phyloP scores from a whole-genome alignment of 306 rosid genomes.

The Vigna radiata region DNA sequence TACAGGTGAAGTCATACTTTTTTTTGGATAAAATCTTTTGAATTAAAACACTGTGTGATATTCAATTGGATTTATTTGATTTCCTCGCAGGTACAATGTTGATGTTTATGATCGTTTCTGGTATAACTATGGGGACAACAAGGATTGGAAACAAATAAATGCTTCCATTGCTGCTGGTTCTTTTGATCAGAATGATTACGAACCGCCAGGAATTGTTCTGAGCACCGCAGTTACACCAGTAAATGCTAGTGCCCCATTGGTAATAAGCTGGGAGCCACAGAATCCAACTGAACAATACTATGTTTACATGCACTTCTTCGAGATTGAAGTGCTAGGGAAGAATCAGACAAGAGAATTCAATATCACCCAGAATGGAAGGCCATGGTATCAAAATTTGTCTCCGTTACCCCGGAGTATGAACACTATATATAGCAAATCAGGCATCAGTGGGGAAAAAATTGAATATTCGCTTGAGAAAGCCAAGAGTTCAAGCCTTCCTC shows the following conservation, averaged over 20 bases:
- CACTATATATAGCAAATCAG: neutral
- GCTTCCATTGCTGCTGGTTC: constrained; percentile 2
- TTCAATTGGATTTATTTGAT: neutral
- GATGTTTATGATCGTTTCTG: constrained; percentile 55
- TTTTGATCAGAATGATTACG: neutral
- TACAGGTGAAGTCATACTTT: constrained; percentile 30
- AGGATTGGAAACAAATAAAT: neutral
- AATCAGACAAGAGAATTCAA: constrained; percentile 50
- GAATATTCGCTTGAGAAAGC: neutral
- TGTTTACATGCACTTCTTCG: constrained; percentile 52
- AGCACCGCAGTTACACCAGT: constrained; percentile 39
- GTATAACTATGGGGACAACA: neutral
- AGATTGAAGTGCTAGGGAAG: constrained; percentile 21
- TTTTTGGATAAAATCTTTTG: neutral
- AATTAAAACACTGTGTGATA: neutral
- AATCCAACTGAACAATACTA: neutral
- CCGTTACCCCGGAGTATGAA: neutral
- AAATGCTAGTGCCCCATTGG: constrained; percentile 21
- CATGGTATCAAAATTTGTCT: neutral
- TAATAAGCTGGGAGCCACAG: neutral
- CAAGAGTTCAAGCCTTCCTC: constrained; percentile 47
- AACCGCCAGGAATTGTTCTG: constrained; percentile 40
- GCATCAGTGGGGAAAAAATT: neutral
- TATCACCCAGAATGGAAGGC: constrained; percentile 5
- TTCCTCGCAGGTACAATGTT: constrained; percentile 33